Evolutionary conservation across 208 protist genomes (phyloP), one percentile per base, ranked within the genome.

Genomic region (Acanthamoeba healyi): DNA sequence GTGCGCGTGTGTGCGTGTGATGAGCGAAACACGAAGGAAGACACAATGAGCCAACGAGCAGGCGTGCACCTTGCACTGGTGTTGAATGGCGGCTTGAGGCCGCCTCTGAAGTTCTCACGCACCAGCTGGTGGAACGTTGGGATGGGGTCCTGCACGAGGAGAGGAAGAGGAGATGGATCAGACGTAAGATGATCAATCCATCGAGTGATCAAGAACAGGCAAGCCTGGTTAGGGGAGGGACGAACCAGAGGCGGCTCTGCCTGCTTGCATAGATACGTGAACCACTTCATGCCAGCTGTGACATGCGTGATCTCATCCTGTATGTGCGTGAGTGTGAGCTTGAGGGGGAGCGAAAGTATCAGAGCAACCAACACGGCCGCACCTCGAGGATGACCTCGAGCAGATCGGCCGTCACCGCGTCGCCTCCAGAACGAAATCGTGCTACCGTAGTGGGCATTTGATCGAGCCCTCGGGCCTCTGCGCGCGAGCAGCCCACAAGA

Each of bases 291-390:
- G 24, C 86, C 86, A 12, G 86, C 86, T 7, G 58, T 74, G 17
- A 92, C 86, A 29, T 92, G 86, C 0, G 86, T 92, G 29, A 92
- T 92, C 46, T 92, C 86, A 40, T 92, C 86, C 86, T 92, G 46
- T 58, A 24, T 14, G 65, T 40, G 0, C n/a, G 24, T 40, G 6
- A 74, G 2, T 32, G 0, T 15, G 24, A 74, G 65, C 36, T 74
- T 65, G 56, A 5, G n/a, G n/a, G 22, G 7, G n/a, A n/a, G n/a
- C n/a, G n/a, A n/a, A n/a, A n/a, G n/a, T 19, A 58, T 24, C 51
- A 58, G 51, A 24, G 10, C 14, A 19, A 58, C 51, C 51, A 19
- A 67, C 61, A 67, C 24, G 44, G 44, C 44, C 9, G 36, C 29
- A 91, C 84, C 58, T 91, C 12, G 38, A 38, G 54, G 26, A 92